phyloP scores from a whole-genome alignment of 441 rosid species.

The Manihot esculenta region DNA sequence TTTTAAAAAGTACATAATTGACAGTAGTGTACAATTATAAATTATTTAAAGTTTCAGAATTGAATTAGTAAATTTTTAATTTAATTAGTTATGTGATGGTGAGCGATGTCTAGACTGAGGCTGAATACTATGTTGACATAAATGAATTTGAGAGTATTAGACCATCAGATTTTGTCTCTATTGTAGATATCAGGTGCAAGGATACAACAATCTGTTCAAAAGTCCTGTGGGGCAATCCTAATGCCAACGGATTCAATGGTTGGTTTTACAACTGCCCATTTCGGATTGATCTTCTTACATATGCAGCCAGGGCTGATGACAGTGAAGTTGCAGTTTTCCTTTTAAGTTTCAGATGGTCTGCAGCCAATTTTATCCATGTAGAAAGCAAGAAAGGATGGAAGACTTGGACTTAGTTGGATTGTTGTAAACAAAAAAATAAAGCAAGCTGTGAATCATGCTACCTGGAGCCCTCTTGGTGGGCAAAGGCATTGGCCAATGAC shows the following conservation, averaged over 20 bases:
- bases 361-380: conserved; percentile 63
- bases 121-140: conserved; percentile 63
- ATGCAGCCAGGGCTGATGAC: conserved; percentile 47
- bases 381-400: conserved; percentile 69
- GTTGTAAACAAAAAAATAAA: conserved; percentile 60
- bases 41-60: no score
- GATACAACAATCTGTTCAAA: conserved; percentile 62
- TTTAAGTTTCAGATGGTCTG: conserved; percentile 61
- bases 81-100: no score
- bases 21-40: no score
- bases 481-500: conserved; percentile 75
- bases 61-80: no score
- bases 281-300: conserved; percentile 57
- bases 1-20: no score
- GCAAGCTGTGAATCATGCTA: conserved; percentile 71
- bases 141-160: conserved; percentile 47
- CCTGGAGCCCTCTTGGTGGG: conserved; percentile 79
- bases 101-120: no score
- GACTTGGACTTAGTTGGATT: conserved; percentile 71
- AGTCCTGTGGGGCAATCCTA: conserved; percentile 70
- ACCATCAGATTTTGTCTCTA: conserved; percentile 63
- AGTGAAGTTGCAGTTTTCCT: conserved; percentile 51
- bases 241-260: conserved; percentile 55
- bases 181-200: conserved; percentile 61
- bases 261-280: conserved; percentile 80